These are phyloP conservation scores for Caloboletus firmus DNA, from an alignment of 1,284 basidiomycete genomes.

Conservation along the genomic window DNA sequence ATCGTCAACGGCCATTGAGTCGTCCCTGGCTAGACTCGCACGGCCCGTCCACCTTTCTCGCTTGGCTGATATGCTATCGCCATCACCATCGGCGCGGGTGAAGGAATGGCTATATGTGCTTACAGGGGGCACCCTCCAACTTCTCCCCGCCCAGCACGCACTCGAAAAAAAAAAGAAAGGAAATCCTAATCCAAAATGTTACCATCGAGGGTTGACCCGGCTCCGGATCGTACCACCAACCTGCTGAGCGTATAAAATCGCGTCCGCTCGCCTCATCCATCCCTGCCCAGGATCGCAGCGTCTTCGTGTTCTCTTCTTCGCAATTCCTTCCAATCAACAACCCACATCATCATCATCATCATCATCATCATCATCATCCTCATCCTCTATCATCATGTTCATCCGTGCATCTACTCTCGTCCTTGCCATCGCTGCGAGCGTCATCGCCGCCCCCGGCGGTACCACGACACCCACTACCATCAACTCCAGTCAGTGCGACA, in stretches of 20 bases:
- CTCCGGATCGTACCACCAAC: conserved; percentile 7
- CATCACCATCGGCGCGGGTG: not conserved
- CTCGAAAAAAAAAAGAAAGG: conserved; percentile 14
- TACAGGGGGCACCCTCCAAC: not conserved
- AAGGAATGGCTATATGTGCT: conserved; percentile 18
- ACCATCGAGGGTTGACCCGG: not conserved
- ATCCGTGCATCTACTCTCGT: conserved; percentile 12
- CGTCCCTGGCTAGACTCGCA: not conserved
- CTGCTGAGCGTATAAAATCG: conserved; percentile 18
- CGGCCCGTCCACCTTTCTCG: conserved; percentile 6
- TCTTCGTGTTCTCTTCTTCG: not conserved
- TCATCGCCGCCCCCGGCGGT: conserved; percentile 4
- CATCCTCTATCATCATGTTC: conserved; percentile 21
- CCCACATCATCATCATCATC: no score
- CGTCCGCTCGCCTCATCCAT: not conserved
- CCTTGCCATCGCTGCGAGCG: conserved; percentile 14
- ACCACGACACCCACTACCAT: not conserved
- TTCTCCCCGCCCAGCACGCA: conserved; percentile 8
- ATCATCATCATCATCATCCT: no score
- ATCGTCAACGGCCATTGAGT: conserved; percentile 3
- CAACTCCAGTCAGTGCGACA: conserved; percentile 13
- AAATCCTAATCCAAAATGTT: conserved; percentile 23
- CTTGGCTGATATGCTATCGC: conserved; percentile 8
- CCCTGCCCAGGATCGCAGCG: not conserved
- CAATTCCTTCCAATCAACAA: not conserved